Evolutionary conservation across 2,329 filamentous ascomycete species (phyloP).

Genomic region (Paecilomyces variotii): DNA sequence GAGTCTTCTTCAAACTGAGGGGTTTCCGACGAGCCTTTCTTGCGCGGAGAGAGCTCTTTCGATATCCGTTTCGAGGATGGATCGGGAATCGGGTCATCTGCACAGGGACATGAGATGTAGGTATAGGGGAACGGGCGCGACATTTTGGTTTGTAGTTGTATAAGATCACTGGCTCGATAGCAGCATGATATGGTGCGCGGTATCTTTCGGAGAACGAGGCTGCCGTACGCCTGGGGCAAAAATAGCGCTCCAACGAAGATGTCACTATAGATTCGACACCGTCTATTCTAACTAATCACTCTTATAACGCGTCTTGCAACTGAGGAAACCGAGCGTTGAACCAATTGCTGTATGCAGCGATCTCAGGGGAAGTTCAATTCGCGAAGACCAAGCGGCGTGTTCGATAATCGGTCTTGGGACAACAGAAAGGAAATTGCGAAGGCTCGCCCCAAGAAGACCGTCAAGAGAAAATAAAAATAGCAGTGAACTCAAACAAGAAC

Average conservation of each 20-base stretch:
- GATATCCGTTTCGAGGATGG: slow-evolving; percentile 31
- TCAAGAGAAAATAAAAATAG: background rate
- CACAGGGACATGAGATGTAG: slow-evolving; percentile 58
- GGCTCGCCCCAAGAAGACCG: background rate
- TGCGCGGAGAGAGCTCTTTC: slow-evolving; percentile 23
- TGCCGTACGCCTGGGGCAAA: background rate
- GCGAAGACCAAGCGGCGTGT: background rate
- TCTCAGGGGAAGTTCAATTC: background rate
- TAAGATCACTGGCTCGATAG: background rate
- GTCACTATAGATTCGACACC: background rate
- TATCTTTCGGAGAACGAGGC: background rate
- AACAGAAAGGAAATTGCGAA: background rate
- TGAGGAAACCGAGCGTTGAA: background rate
- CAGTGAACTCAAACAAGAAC: background rate
- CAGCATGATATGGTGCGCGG: background rate
- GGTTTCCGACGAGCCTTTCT: slow-evolving; percentile 17
- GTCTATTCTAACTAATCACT: background rate
- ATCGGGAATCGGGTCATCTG: slow-evolving; percentile 39
- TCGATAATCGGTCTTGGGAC: background rate
- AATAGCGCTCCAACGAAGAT: background rate
- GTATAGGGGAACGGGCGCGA: slow-evolving; percentile 54
- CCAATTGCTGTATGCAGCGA: background rate
- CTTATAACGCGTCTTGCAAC: background rate
- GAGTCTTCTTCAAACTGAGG: slow-evolving; percentile 17
- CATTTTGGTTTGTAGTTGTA: slow-evolving; percentile 30